Base-by-base conservation (phyloP, 208 protist genomes). In the Phytomonas sp. region DNA sequence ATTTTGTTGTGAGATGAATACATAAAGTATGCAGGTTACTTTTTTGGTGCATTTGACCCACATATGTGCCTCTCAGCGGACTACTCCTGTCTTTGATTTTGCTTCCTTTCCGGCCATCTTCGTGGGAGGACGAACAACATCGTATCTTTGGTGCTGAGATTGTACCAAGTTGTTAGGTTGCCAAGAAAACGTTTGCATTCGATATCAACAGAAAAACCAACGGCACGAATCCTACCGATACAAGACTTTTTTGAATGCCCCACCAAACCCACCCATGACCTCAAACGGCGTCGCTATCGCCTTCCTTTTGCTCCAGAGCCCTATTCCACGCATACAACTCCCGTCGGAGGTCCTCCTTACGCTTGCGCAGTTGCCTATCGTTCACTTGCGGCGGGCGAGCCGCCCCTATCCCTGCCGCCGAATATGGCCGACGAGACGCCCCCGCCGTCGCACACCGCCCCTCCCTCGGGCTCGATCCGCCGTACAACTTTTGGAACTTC, bases 241-340 rank as follows among this genome's bases (percentile, higher is more conserved):
- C 28, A 62, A 72, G 29, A 51, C 29, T 11, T 11, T 17, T 43
- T 28, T 36, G 53, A 31, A 67, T 17, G 60, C 13, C 9, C 28
- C 20, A 6, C 32, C 3, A 43, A 34, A 17, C 11, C 36, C 13
- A 15, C 23, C 1, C 7, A 15, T 4, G 2, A 31, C 28, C 30
- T 76, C 60, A 89, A 30, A 90, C 84, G 23, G 82, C 87, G 61
- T 90, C 80, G 30, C 53, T 59, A 17, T 62, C 66, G 66, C 84
- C 77, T 29, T 82, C 75, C 69, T 80, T 62, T 30, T 70, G 34
- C 0, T 79, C 71, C 70, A 88, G 66, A 53, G 78, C 46, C 56
- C 82, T 78, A 66, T 94, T 94, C 86, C 89, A 94, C 30, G 85
- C 89, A 69, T 94, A 94, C 20, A 94, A 62, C 69, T 94, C 85